Conservation (phyloP, 73 alveolate species). For the Halteria grandinella region DNA sequence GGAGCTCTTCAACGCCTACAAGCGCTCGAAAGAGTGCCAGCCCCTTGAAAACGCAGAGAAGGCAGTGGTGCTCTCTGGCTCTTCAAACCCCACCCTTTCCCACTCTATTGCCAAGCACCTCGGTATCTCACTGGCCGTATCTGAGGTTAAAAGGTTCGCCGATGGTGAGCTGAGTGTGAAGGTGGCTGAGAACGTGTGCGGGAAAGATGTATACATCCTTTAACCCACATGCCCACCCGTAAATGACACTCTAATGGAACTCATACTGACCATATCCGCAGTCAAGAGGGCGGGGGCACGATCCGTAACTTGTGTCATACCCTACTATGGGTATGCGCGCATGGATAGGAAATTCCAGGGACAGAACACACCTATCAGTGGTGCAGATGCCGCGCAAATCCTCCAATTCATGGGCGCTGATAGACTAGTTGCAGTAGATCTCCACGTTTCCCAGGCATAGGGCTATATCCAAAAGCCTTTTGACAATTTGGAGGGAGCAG, state of each 20-base stretch:
- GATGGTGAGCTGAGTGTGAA: constrained; percentile 91
- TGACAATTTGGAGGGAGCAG: constrained; percentile 86
- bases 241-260: constrained; percentile 94
- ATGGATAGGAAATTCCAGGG: constrained; percentile 85
- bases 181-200: constrained; percentile 86
- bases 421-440: constrained; percentile 89
- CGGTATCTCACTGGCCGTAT: constrained; percentile 61
- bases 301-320: constrained; percentile 90
- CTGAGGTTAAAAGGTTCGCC: constrained; percentile 77
- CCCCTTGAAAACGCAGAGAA: neutral
- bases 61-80: constrained; percentile 30
- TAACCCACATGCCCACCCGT: constrained; percentile 96
- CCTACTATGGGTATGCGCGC: constrained; percentile 97
- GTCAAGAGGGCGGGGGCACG: constrained; percentile 93
- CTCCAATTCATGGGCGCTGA: constrained; percentile 91
- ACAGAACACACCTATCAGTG: constrained; percentile 89
- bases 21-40: constrained; percentile 9
- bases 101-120: constrained; percentile 63
- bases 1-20: neutral
- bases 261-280: constrained; percentile 87
- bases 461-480: constrained; percentile 92
- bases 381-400: constrained; percentile 95
- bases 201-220: constrained; percentile 86
- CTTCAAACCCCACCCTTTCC: constrained; percentile 15
- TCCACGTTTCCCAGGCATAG: constrained; percentile 90